A percentile compares a stretch with the other conserved stretches of the same genome.
These are phyloP conservation scores for Diaporthe sp. DNA, from an alignment of 2,329 filamentous ascomycete genomes.

Conservation along the genomic window DNA sequence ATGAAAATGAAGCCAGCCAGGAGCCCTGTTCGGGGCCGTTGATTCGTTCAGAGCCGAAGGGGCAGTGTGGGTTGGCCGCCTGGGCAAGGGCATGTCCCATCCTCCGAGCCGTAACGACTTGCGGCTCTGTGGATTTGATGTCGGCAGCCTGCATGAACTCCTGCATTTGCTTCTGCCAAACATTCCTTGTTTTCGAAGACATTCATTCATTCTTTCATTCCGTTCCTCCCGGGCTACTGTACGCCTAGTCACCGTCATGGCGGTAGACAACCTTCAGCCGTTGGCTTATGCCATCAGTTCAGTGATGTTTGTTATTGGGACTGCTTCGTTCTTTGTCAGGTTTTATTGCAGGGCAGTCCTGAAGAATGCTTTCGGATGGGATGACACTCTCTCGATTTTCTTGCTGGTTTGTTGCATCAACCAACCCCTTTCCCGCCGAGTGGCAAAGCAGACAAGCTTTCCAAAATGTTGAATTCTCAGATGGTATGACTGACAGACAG, in stretches of 20 bases:
- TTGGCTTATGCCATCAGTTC: constrained; percentile 7
- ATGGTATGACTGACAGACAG: neutral
- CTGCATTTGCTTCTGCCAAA: too few relatives aligned
- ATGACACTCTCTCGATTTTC: constrained; percentile 9
- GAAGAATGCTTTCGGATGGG: constrained; percentile 11
- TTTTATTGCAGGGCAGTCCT: constrained; percentile 11
- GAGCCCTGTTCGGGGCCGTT: neutral
- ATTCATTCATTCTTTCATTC: neutral
- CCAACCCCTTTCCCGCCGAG: neutral
- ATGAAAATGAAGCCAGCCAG: neutral
- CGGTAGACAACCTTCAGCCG: constrained; percentile 7
- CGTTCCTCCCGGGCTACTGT: too few relatives aligned
- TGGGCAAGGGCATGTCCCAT: neutral
- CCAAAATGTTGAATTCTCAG: too few relatives aligned
- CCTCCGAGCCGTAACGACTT: neutral
- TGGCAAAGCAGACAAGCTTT: neutral
- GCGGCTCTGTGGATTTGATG: neutral
- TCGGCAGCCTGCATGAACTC: neutral
- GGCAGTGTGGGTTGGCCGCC: neutral
- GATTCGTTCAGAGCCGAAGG: constrained; percentile 3
- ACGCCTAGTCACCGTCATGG: neutral
- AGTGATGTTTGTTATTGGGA: neutral
- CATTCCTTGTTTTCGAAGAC: neutral
- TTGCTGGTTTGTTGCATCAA: neutral
- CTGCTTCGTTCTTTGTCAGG: neutral